phyloP scores from a whole-genome alignment of 2,329 filamentous ascomycete species.

The Monosporascus sp. region DNA sequence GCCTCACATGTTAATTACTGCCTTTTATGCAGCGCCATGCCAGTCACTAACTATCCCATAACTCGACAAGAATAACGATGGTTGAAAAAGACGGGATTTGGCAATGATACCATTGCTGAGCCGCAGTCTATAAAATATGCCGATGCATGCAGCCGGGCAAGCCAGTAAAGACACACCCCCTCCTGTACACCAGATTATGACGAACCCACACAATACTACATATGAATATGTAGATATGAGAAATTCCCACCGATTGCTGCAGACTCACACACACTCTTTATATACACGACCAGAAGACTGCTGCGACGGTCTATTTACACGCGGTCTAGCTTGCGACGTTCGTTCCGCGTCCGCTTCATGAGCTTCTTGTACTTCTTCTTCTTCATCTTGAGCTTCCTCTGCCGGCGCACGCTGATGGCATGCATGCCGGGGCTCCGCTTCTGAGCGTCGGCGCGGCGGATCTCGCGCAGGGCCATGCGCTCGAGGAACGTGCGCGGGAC shows the following conservation, averaged over 20 bases:
- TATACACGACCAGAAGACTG: constrained; percentile 8
- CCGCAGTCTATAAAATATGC: constrained; percentile 2
- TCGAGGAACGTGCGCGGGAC: constrained; percentile 57
- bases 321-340: constrained; percentile 78
- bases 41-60: too few species aligned
- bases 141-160: constrained; percentile 6
- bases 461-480: constrained; percentile 61
- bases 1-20: too few species aligned
- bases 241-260: background rate
- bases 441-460: constrained; percentile 51
- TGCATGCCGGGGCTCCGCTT: constrained; percentile 54
- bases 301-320: constrained; percentile 32
- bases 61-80: too few species aligned
- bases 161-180: constrained; percentile 2
- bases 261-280: background rate
- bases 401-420: constrained; percentile 85
- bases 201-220: constrained; percentile 6
- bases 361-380: constrained; percentile 99
- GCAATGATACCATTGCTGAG: constrained; percentile 1
- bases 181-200: constrained; percentile 19
- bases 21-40: too few species aligned
- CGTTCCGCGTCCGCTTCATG: constrained; percentile 83
- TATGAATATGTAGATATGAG: constrained; percentile 2
- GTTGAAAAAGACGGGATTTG: too few species aligned
- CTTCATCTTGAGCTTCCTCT: constrained; percentile 98